phyloP scores from a whole-genome alignment of 192 early-diverging fungal genomes.

The Backusella parvicylindrica region DNA sequence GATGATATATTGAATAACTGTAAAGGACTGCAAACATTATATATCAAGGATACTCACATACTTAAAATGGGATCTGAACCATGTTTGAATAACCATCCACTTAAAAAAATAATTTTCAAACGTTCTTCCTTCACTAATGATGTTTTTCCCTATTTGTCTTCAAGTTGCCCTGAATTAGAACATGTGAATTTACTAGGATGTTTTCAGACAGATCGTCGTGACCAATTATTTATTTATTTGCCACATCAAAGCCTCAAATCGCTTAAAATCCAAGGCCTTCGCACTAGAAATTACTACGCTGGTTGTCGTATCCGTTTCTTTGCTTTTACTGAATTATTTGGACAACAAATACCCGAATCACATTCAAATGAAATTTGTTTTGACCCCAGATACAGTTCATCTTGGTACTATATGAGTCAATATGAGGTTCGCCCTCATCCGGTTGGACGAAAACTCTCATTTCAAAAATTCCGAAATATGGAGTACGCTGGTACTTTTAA shows the following conservation, averaged over 20 bases:
- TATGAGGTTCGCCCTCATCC: conserved; percentile 3
- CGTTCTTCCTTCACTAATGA: background rate
- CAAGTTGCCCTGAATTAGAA: background rate
- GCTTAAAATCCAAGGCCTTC: background rate
- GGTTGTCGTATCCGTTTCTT: conserved; percentile 6
- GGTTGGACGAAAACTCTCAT: background rate
- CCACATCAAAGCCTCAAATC: background rate
- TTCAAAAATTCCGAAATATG: conserved; percentile 14
- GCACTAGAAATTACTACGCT: background rate
- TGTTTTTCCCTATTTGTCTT: background rate
- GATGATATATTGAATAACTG: background rate
- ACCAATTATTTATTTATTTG: conserved; percentile 1
- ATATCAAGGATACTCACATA: conserved; percentile 5
- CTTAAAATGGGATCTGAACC: background rate
- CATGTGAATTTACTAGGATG: background rate
- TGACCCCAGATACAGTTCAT: background rate
- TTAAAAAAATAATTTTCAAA: background rate
- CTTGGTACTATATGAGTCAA: conserved; percentile 13
- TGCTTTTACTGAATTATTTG: background rate
- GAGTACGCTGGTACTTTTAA: background rate
- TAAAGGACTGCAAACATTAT: background rate
- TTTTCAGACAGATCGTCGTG: conserved; percentile 4
- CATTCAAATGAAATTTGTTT: background rate
- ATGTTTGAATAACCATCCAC: background rate
- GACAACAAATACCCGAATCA: background rate